Percentiles rank a stretch among this genome's conserved stretches.
Conservation (phyloP, 441 rosid species). For the Jatropha podagrica region DNA sequence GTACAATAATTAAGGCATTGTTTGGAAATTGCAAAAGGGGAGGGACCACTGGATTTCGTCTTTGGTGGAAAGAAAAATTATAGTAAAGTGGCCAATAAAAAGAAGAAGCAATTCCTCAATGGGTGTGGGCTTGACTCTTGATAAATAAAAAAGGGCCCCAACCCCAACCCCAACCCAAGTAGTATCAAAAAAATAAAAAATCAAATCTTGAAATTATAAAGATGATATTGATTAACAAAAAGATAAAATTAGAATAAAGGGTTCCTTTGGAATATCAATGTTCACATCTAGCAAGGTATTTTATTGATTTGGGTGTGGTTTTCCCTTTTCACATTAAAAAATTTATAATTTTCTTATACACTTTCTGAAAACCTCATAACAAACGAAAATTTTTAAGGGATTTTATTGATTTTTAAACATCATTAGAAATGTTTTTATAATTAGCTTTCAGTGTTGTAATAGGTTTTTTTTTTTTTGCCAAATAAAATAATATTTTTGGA, state of each 20-base stretch:
- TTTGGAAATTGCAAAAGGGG: conserved; percentile 10
- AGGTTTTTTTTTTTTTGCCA: too few relatives aligned
- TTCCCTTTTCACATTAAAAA: too few relatives aligned
- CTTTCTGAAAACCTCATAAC: too few relatives aligned
- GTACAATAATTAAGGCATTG: not conserved
- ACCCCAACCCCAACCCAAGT: not conserved
- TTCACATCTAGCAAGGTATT: not conserved
- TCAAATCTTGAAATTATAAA: conserved; percentile 17
- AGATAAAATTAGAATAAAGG: conserved; percentile 4
- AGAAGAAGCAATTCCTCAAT: not conserved
- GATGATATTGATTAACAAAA: not conserved
- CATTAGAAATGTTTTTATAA: too few relatives aligned
- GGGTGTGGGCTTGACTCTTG: conserved; percentile 2
- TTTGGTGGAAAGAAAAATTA: not conserved
- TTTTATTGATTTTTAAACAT: too few relatives aligned
- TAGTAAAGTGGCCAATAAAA: conserved; percentile 6
- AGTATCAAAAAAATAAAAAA: not conserved
- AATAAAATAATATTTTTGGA: too few relatives aligned
- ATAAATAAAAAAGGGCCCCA: conserved; percentile 1
- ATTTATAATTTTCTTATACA: too few relatives aligned
- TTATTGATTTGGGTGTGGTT: too few relatives aligned
- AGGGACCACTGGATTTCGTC: not conserved
- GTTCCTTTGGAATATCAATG: not conserved
- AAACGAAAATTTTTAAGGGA: too few relatives aligned
- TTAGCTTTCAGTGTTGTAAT: too few relatives aligned